Percentiles rank a stretch among this genome's conserved stretches.
Evolutionary conservation across 352 stramenopile species (phyloP).

Genomic region (Phytophthora capsici): DNA sequence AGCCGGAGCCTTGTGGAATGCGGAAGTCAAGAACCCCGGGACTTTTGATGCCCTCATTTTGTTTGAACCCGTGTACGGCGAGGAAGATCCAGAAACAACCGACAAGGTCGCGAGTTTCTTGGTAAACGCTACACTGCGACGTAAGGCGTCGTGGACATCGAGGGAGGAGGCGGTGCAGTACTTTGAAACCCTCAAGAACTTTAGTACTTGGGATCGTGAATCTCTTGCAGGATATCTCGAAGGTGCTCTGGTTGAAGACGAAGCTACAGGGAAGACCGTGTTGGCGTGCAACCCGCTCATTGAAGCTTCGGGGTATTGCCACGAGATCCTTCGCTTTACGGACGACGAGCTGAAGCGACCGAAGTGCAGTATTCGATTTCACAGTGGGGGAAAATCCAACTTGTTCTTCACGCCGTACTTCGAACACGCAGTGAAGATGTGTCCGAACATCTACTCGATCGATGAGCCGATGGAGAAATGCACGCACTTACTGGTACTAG

Average conservation of each 20-base stretch:
- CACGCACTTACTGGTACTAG: conserved; percentile 45
- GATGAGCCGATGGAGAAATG: conserved; percentile 33
- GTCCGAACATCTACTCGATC: conserved; percentile 43
- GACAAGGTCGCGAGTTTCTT: conserved; percentile 40
- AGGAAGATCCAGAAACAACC: conserved; percentile 6
- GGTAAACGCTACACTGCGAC: conserved; percentile 37
- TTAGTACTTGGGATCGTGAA: conserved; percentile 47
- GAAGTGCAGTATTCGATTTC: conserved; percentile 44
- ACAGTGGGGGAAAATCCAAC: conserved; percentile 38
- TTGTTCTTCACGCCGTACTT: conserved; percentile 41
- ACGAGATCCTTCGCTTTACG: conserved; percentile 32
- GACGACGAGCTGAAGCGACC: conserved; percentile 37
- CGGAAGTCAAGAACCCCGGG: conserved; percentile 40
- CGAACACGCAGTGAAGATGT: conserved; percentile 20
- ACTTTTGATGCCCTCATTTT: conserved; percentile 52
- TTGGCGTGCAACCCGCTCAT: conserved; percentile 48
- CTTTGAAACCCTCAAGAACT: conserved; percentile 38
- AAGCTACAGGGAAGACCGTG: conserved; percentile 27
- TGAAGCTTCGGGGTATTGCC: conserved; percentile 50
- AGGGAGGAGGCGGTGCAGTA: conserved; percentile 14
- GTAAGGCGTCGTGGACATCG: conserved; percentile 37
- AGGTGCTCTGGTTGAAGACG: conserved; percentile 41
- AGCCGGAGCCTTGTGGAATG: conserved; percentile 43
- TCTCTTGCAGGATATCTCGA: conserved; percentile 36
- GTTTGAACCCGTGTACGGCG: conserved; percentile 52